A percentile compares a stretch with the other conserved stretches of the same genome.
Conservation (phyloP, 345 rosid genomes). For the Syzygium grande region DNA sequence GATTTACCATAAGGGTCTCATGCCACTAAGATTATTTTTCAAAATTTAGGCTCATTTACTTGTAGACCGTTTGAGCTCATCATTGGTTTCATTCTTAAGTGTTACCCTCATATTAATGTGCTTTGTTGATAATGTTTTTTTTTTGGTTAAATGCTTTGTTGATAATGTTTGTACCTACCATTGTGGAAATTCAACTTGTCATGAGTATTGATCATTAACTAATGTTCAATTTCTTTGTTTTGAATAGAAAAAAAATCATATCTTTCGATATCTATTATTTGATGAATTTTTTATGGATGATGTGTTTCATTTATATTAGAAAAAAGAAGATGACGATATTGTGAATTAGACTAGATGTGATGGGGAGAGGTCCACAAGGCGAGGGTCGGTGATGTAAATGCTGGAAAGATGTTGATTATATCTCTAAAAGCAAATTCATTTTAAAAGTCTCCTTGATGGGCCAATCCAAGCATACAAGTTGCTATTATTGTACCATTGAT, state of each 20-base stretch:
- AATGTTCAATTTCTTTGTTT: not conserved
- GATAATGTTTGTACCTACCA: not conserved
- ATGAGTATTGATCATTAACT: not conserved
- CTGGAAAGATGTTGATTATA: not conserved
- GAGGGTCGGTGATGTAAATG: not conserved
- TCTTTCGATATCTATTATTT: not conserved
- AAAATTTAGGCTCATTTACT: not conserved
- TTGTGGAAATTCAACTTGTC: not conserved
- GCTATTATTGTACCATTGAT: not conserved
- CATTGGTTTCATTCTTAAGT: not conserved
- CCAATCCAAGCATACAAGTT: not conserved
- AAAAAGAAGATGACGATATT: not conserved
- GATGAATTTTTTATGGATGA: not conserved
- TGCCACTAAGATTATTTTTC: not conserved
- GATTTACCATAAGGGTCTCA: not conserved
- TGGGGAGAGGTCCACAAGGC: not conserved
- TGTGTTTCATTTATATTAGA: not conserved
- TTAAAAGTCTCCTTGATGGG: not conserved
- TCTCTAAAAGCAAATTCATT: not conserved
- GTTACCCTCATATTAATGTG: not conserved
- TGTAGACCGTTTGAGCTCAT: not conserved
- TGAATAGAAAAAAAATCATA: not conserved
- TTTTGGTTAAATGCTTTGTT: too few species aligned
- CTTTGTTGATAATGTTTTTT: not conserved
- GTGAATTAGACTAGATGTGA: not conserved